Conservation (phyloP, 352 stramenopile genomes). For the Phytophthora idaei region DNA sequence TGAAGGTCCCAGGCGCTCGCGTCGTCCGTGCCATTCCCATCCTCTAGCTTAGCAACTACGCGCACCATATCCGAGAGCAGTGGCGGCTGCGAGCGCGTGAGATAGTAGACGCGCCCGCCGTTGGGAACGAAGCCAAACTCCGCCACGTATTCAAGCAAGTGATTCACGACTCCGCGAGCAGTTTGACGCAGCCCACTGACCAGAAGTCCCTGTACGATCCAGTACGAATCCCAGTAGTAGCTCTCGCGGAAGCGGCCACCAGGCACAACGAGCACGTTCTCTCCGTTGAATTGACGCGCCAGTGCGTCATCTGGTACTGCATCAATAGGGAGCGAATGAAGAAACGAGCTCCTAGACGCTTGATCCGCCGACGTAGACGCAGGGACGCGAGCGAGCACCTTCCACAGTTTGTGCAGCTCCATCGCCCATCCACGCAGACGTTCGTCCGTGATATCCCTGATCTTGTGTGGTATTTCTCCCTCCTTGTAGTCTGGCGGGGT, state of each 20-base stretch:
- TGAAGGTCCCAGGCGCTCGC: conserved; percentile 39
- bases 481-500: conserved; percentile 53
- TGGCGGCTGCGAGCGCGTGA: conserved; percentile 88
- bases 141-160: conserved; percentile 86
- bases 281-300: conserved; percentile 25
- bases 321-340: conserved; percentile 43
- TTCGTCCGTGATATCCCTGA: conserved; percentile 50
- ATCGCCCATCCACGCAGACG: conserved; percentile 65
- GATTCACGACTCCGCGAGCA: conserved; percentile 79
- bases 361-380: conserved; percentile 9
- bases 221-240: conserved; percentile 95
- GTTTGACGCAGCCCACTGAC: conserved; percentile 79
- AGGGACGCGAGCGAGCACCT: conserved; percentile 54
- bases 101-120: conserved; percentile 90
- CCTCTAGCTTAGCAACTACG: conserved; percentile 41
- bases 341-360: conserved; percentile 26
- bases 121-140: conserved; percentile 92
- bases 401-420: conserved; percentile 80
- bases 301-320: conserved; percentile 9
- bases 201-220: conserved; percentile 89
- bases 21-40: conserved; percentile 26
- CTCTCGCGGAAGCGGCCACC: conserved; percentile 91
- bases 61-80: conserved; percentile 91
- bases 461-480: conserved; percentile 38
- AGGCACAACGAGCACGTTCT: conserved; percentile 80